Base-by-base conservation (phyloP, 495 filamentous ascomycete species). In the Articulospora tetracladia region DNA sequence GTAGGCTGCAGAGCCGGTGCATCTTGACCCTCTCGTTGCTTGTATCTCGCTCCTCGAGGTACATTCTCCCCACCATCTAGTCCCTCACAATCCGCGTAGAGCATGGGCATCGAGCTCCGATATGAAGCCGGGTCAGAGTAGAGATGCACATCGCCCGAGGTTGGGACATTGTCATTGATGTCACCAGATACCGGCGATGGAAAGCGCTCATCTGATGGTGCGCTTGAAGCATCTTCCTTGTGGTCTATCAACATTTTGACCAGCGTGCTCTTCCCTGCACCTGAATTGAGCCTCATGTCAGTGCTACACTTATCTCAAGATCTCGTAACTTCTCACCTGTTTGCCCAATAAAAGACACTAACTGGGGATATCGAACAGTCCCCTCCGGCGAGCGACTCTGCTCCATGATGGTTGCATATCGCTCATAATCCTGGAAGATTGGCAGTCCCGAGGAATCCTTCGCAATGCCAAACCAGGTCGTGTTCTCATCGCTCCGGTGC, bases 61-160 rank as follows among this genome's bases (percentile, higher is more conserved):
- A 72, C 64, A 10, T 67, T 70, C 58, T 81, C 78, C 0, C 81
- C 80, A 28, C 79, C 79, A 46, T 74, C 74, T 17, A 82, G 70
- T 1, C 81, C 80, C 65, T 86, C 83, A 53, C 80, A 85, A 58
- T 86, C 83, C 34, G 82, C 83, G 55, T 78, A 82, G 0, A 86
- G 73, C 2, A 84, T 70, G 1, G 82, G 82, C 6, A 54, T 47
- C n/a, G 67, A 52, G 15, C 69, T 66, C 12, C 67, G 64, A 32
- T 76, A 74, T 0, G 79, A 83, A 19, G 70, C 70, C 0, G 83
- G 83, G 66, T 89, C 84, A 0, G 76, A 68, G 55, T 87, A 89
- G 13, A 88, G 72, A 69, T 89, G 85, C 23, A 88, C 85, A 64
- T 86, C 82, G 12, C 74, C 84, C 4, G 83, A 84, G 4, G 83